phyloP scores from a whole-genome alignment of 768 basidiomycete genomes.

The Cystobasidiopsis lactophilus region DNA sequence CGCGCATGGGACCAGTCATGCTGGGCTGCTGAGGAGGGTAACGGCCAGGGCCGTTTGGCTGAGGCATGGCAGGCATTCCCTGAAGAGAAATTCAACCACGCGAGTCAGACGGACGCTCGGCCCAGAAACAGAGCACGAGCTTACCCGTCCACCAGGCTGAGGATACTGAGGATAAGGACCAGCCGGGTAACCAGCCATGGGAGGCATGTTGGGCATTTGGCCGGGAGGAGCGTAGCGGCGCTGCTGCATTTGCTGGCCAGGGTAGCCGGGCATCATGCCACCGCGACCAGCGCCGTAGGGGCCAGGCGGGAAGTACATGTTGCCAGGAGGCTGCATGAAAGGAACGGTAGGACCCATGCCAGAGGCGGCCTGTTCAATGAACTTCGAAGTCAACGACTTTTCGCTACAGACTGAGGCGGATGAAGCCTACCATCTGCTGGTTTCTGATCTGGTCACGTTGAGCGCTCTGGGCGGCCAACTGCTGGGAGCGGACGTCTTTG shows the following conservation, averaged over 20 bases:
- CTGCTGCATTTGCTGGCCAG: constrained; percentile 69
- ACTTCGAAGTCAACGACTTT: background rate
- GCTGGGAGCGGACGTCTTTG: constrained; percentile 90
- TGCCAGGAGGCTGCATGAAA: constrained; percentile 39
- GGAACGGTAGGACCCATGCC: constrained; percentile 47
- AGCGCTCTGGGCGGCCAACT: constrained; percentile 94
- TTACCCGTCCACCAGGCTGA: constrained; percentile 35
- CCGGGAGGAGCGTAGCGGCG: constrained; percentile 55
- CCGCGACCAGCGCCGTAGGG: constrained; percentile 55
- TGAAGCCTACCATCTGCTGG: constrained; percentile 45
- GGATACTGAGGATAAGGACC: constrained; percentile 30
- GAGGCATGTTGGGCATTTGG: constrained; percentile 51
- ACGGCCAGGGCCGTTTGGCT: background rate
- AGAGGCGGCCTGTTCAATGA: constrained; percentile 38
- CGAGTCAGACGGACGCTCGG: too few species aligned
- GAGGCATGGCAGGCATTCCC: constrained; percentile 22
- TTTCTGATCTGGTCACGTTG: constrained; percentile 82
- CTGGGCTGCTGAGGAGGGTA: constrained; percentile 15
- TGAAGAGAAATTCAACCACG: constrained; percentile 34
- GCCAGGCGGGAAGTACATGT: constrained; percentile 63
- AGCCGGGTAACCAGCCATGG: constrained; percentile 41
- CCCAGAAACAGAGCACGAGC: too few species aligned
- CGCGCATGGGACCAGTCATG: constrained; percentile 16
- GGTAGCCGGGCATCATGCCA: constrained; percentile 23
- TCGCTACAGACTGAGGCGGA: background rate